phyloP scores from a whole-genome alignment of 352 stramenopile genomes.

The Phytophthora sojae region DNA sequence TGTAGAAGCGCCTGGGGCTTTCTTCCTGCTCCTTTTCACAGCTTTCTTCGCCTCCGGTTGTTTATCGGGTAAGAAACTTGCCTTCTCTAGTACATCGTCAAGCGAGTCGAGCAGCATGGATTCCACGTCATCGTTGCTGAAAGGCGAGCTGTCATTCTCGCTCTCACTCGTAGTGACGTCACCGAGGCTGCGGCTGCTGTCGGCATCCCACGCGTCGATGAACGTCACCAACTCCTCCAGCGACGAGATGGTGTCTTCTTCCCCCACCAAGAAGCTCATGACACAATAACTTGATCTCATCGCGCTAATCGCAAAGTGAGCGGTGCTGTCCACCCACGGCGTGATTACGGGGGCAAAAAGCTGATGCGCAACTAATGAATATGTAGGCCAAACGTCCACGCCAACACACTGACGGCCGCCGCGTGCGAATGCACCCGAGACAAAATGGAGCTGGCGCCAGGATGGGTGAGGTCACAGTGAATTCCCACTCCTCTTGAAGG shows the following conservation, averaged over 20 bases:
- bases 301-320: slow-evolving; percentile 17
- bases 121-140: slow-evolving; percentile 15
- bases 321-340: background rate
- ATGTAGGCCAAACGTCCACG: slow-evolving; percentile 8
- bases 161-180: slow-evolving; percentile 19
- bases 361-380: slow-evolving; percentile 15
- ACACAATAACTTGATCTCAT: background rate
- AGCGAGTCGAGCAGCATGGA: slow-evolving; percentile 27
- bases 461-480: slow-evolving; percentile 13
- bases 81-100: slow-evolving; percentile 10
- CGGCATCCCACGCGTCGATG: slow-evolving; percentile 35
- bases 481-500: background rate
- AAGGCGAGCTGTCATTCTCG: slow-evolving; percentile 23
- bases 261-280: slow-evolving; percentile 23
- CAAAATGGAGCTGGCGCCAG: slow-evolving; percentile 21
- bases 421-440: slow-evolving; percentile 7
- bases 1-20: slow-evolving; percentile 24
- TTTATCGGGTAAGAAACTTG: slow-evolving; percentile 18
- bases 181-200: background rate
- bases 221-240: slow-evolving; percentile 38
- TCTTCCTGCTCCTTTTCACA: slow-evolving; percentile 30
- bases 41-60: background rate
- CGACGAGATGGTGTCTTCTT: slow-evolving; percentile 14
- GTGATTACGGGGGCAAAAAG: slow-evolving; percentile 18
- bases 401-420: background rate